These are phyloP conservation scores for Talinum fruticosum DNA, from an alignment of 148 eudicot genomes.

Conservation along the genomic window DNA sequence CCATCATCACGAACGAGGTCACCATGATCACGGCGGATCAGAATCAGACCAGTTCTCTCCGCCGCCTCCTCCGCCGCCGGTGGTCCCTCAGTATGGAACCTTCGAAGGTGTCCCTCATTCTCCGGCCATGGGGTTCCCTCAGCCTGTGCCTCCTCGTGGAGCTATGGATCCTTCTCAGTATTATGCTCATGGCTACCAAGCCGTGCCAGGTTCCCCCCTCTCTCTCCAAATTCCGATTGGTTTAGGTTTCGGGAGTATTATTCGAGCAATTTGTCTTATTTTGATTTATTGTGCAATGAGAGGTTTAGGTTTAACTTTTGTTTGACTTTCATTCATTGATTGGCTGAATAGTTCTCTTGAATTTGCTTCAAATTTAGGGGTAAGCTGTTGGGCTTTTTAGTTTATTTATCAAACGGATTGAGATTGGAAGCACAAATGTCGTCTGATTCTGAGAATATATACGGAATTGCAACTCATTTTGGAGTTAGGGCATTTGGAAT, in stretches of 20 bases:
- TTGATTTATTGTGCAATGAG: not conserved
- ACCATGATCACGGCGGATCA: not conserved
- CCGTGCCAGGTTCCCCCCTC: constrained; percentile 57
- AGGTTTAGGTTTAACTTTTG: not conserved
- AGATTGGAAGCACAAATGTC: not conserved
- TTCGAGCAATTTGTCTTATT: not conserved
- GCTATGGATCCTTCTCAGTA: constrained; percentile 38
- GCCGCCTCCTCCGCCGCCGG: constrained; percentile 12
- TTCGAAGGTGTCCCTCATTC: constrained; percentile 62
- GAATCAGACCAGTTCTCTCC: constrained; percentile 12
- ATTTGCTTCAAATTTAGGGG: not conserved
- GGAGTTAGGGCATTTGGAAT: not conserved
- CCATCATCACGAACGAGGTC: constrained; percentile 22
- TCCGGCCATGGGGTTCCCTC: constrained; percentile 73
- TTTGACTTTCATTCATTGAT: not conserved
- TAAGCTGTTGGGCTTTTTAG: not conserved
- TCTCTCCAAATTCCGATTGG: not conserved
- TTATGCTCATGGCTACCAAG: constrained; percentile 67
- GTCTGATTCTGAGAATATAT: not conserved
- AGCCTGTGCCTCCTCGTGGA: constrained; percentile 84
- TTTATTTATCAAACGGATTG: not conserved
- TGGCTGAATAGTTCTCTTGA: not conserved
- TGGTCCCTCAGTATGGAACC: constrained; percentile 53
- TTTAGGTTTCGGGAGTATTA: not conserved
- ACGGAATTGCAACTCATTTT: not conserved